Percentiles rank a stretch among this genome's conserved stretches.
Conservation (phyloP, 768 basidiomycete species). For the Sporobolomyces phaffii region DNA sequence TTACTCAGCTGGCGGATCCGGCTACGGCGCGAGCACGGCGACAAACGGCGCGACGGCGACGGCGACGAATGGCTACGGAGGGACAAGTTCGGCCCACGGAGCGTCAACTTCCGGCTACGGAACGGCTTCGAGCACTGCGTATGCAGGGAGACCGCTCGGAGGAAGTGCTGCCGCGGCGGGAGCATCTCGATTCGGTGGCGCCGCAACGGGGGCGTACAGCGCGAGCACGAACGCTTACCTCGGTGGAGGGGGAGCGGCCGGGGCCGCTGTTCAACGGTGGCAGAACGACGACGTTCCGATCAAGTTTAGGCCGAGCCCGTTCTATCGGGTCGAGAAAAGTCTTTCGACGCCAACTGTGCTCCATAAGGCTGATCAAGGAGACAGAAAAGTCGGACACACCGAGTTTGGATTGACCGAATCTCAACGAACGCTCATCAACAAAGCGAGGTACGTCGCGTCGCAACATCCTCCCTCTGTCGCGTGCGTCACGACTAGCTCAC, state of each 20-base stretch:
- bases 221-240: slow-evolving; percentile 1
- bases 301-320: slow-evolving; percentile 39
- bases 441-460: too few species aligned
- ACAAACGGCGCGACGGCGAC: neutral
- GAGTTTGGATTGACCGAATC: slow-evolving; percentile 63
- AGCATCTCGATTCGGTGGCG: neutral
- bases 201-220: neutral
- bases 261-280: neutral
- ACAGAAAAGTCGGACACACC: slow-evolving; percentile 62
- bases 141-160: too few species aligned
- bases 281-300: slow-evolving; percentile 30
- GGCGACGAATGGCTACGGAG: neutral
- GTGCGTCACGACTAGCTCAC: too few species aligned
- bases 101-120: neutral
- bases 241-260: slow-evolving; percentile 13
- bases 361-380: slow-evolving; percentile 57
- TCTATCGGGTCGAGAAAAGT: slow-evolving; percentile 37
- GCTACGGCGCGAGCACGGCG: neutral
- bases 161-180: neutral
- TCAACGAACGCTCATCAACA: slow-evolving; percentile 58
- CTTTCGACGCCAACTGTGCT: slow-evolving; percentile 11
- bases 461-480: slow-evolving; percentile 37
- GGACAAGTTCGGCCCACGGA: neutral
- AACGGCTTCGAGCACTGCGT: neutral
- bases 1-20: too few species aligned